Base-by-base conservation (phyloP, 1,284 basidiomycete species). In the Psilocybe mexicana region DNA sequence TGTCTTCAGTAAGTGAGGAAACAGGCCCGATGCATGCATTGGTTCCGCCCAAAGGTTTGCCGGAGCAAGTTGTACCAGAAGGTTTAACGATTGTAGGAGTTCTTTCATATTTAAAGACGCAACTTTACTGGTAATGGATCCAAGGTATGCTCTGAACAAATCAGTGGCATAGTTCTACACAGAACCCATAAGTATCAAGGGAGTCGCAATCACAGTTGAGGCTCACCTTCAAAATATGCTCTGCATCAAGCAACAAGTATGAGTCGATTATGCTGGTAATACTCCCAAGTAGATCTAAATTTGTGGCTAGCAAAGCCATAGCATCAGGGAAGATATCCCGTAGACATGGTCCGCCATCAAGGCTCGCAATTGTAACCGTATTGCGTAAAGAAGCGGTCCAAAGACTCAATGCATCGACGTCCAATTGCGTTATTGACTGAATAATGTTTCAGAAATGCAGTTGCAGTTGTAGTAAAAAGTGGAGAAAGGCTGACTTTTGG, bases 341-440 rank as follows among this genome's bases (percentile, higher is more conserved):
- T 11, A 95, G 79, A 26, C 81, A 83, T 10, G 81, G 79, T 8
- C 71, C 73, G 6, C 81, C 80, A 56, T 78, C 72, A 25, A 74
- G 65, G 59, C 72, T 76, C 51, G 80, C 74, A 2, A 92, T 72
- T 1, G 82, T 79, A 1, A 78, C 72, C 0, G 89, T 82, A 67
- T 94, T 92, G 53, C 86, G 82, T 26, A 96, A 74, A 2, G 89
- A 83, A 18, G 84, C 78, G 52, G 84, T 78, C 94, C 93, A 96
- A 38, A 96, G 79, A 28, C 76, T 77, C 28, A 94, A 70, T 0
- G 84, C 90, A 70, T 96, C 93, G 57, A 87, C 84, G 61, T 96
- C 94, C 49, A 96, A 81, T 64, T 89, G 83, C 26, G 83, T 77
- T 56, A 85, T 83, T 24, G 82, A 83, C 90, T 91, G 65, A 23